Percentiles rank a stretch among this genome's conserved stretches.
phyloP scores from a whole-genome alignment of 2,329 filamentous ascomycete species.

The Aspergillus transmontanensis region DNA sequence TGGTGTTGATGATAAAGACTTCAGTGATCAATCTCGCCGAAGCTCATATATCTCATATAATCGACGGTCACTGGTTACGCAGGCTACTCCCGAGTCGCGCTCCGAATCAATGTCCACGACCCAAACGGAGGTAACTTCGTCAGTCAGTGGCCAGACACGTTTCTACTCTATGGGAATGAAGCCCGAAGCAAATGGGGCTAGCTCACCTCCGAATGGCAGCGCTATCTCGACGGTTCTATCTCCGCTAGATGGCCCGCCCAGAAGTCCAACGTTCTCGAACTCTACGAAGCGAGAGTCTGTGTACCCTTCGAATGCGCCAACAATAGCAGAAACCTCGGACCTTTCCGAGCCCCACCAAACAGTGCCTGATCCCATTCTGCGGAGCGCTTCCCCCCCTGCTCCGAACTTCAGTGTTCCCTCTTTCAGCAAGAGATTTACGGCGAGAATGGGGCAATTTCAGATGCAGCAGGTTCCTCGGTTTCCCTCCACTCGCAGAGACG shows the following conservation, averaged over 20 bases:
- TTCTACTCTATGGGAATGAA: slow-evolving; percentile 18
- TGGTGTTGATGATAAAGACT: slow-evolving; percentile 29
- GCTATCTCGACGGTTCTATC: slow-evolving; percentile 19
- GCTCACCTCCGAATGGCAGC: slow-evolving; percentile 19
- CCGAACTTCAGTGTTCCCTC: slow-evolving; percentile 47
- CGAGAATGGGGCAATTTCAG: slow-evolving; percentile 20
- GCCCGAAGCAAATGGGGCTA: slow-evolving; percentile 18
- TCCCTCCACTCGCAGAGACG: slow-evolving; percentile 16
- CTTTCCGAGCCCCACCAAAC: slow-evolving; percentile 24
- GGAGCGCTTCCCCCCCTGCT: slow-evolving; percentile 37
- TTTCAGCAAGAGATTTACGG: slow-evolving; percentile 42
- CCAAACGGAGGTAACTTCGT: slow-evolving; percentile 26
- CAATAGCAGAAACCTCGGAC: slow-evolving; percentile 23
- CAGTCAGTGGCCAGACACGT: slow-evolving; percentile 16
- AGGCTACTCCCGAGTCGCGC: slow-evolving; percentile 27
- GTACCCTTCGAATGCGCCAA: slow-evolving; percentile 18
- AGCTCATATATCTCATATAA: slow-evolving; percentile 34
- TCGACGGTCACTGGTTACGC: slow-evolving; percentile 29
- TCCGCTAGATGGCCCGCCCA: slow-evolving; percentile 14
- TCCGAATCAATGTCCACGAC: slow-evolving; percentile 32
- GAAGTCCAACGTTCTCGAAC: slow-evolving; percentile 25
- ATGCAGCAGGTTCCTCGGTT: slow-evolving; percentile 23
- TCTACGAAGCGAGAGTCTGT: slow-evolving; percentile 32
- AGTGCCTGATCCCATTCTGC: slow-evolving; percentile 27
- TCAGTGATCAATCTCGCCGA: slow-evolving; percentile 29